Evolutionary conservation across 169 alveolate species (phyloP), one percentile per base, ranked within the genome.

Genomic region (Plasmodium cynomolgi): DNA sequence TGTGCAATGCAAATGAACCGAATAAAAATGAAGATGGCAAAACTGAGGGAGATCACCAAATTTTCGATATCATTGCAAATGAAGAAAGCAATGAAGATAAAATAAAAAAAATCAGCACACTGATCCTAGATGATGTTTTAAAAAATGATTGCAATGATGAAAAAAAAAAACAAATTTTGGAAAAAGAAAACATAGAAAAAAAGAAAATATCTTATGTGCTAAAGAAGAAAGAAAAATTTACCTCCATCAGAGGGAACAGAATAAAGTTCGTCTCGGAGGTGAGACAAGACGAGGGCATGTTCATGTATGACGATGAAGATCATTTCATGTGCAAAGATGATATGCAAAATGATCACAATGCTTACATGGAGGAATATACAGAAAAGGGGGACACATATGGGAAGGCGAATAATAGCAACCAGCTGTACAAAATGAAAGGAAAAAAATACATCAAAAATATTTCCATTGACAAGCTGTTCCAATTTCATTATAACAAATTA

Each of bases 61-160:
- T 88, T 39, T 88, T 88, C 47, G 90, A 81, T 50, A 88, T 88
- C 37, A 79, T 88, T 37, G 50, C 58, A 80, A 80, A 88, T 80
- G 91, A 88, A 58, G 84, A 88, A 39, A 88, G 90, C 58, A 88
- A 80, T 37, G 94, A 88, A 62, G 90, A 88, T 41, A 88, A 88
- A 44, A 39, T 88, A 79, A 79, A 88, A 62, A 88, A 88, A 80
- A 88, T 88, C 47, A 88, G 83, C 56, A 80, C 91, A 5, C 50
- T 88, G 72, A 88, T 88, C 20, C 33, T 68, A 23, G 94, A 88
- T 41, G 94, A 74, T 68, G 94, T 88, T 68, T 58, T 88, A 37
- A 50, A 85, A 33, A 41, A 50, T 85, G 39, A 34, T 29, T 33
- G 44, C 31, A 84, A 62, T 33, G 83, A 84, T 68, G 62, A 26